Percentiles rank a stretch among this genome's conserved stretches.
Conservation (phyloP, 345 rosid genomes). For the Excoecaria agallocha region DNA sequence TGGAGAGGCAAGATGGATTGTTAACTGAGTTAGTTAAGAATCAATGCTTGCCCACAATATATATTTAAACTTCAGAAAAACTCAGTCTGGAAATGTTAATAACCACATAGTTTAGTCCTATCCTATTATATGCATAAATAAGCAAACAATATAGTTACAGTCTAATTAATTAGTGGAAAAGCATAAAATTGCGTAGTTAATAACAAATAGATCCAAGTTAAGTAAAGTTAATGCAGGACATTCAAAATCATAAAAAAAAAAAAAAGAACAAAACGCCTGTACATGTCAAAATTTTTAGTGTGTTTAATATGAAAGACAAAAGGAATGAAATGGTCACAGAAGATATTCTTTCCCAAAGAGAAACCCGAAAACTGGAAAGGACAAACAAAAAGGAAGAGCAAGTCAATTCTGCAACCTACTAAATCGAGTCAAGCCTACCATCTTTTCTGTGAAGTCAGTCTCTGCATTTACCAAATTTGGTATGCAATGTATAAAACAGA, state of each 20-base stretch:
- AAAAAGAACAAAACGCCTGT: constrained; percentile 2
- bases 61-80: constrained; percentile 22
- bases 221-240: not conserved
- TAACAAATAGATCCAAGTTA: not conserved
- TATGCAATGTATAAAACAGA: not conserved
- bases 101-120: constrained; percentile 11
- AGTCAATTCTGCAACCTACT: not conserved
- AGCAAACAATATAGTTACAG: constrained; percentile 7
- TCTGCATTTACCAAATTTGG: constrained; percentile 2
- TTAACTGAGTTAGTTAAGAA: constrained; percentile 53
- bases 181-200: not conserved
- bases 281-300: not conserved
- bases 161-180: constrained; percentile 6
- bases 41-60: constrained; percentile 30
- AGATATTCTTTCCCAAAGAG: not conserved
- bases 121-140: not conserved
- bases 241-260: not conserved
- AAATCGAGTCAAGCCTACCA: not conserved
- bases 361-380: not conserved
- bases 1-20: constrained; percentile 48
- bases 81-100: constrained; percentile 26
- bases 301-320: not conserved
- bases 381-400: not conserved
- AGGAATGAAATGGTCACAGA: not conserved
- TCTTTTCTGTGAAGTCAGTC: not conserved